A percentile compares a stretch with the other conserved stretches of the same genome.
Evolutionary conservation across 2,329 filamentous ascomycete genomes (phyloP).

Genomic region (Diaporthe citrichinensis): DNA sequence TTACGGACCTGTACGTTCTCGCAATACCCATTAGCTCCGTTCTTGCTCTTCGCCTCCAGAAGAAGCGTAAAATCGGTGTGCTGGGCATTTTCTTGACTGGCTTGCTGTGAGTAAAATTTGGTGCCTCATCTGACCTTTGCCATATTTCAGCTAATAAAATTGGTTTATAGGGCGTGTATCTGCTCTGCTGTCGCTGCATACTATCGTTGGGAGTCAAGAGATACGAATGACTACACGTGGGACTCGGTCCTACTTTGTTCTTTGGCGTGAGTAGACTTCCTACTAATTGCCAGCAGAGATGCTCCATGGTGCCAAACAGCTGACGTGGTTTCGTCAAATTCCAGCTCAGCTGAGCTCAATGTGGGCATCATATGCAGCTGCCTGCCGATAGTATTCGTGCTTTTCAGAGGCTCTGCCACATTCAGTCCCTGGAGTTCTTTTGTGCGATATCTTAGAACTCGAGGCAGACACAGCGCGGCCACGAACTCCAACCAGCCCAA

Average conservation of each 20-base stretch:
- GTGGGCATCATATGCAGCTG: slow-evolving; percentile 28
- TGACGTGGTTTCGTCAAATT: neutral
- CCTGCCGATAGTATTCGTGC: slow-evolving; percentile 20
- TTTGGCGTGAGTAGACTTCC: slow-evolving; percentile 1
- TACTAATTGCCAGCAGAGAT: neutral
- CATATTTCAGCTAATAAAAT: neutral
- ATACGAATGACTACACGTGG: slow-evolving; percentile 20
- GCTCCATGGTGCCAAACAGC: neutral
- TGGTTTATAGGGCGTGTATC: neutral
- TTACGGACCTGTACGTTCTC: slow-evolving; percentile 19
- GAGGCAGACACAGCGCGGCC: neutral
- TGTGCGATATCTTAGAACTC: neutral
- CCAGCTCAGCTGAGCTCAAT: slow-evolving; percentile 25
- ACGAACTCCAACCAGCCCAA: neutral
- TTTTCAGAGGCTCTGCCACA: neutral
- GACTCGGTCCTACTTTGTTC: neutral
- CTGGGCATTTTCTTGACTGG: slow-evolving; percentile 23
- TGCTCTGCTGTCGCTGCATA: slow-evolving; percentile 9
- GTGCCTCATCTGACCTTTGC: neutral
- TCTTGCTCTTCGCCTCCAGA: slow-evolving; percentile 1
- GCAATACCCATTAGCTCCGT: slow-evolving; percentile 20
- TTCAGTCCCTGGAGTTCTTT: neutral
- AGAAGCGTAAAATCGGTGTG: slow-evolving; percentile 18
- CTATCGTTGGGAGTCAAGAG: slow-evolving; percentile 11
- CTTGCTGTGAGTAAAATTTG: slow-evolving; percentile 1